Percentiles rank a stretch among this genome's conserved stretches.
Conservation (phyloP, 2,329 filamentous ascomycete genomes). For the Leptographium radiaticola region DNA sequence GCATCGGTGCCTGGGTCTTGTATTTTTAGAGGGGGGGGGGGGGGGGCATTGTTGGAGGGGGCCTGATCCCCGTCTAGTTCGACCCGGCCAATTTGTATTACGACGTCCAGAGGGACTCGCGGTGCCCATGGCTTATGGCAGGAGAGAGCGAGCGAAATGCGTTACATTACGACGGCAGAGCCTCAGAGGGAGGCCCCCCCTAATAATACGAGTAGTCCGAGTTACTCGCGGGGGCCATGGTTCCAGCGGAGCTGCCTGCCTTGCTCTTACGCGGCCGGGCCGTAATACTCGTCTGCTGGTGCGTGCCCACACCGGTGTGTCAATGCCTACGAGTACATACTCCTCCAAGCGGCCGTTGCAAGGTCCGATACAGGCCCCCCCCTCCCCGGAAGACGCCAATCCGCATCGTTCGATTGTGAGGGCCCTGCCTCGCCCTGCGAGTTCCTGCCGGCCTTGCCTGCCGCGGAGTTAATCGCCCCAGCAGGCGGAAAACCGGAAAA, state of each 20-base stretch:
- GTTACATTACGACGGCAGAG: not conserved
- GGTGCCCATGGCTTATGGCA: too few species aligned
- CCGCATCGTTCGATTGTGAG: conserved; percentile 11
- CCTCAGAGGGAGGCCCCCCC: not conserved
- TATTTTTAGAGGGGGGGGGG: too few species aligned
- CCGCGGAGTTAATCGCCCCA: not conserved
- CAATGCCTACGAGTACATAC: too few species aligned
- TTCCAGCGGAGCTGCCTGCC: not conserved
- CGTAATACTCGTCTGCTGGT: too few species aligned
- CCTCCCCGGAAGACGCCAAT: conserved; percentile 5
- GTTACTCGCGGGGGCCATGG: too few species aligned
- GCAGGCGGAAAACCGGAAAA: not conserved
- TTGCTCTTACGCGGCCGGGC: too few species aligned
- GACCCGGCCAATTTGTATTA: too few species aligned
- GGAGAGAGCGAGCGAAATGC: too few species aligned
- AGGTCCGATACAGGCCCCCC: conserved; percentile 6
- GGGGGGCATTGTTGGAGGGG: too few species aligned
- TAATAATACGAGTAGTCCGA: not conserved
- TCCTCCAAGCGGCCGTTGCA: not conserved
- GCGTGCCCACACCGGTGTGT: not conserved
- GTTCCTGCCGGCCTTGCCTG: not conserved
- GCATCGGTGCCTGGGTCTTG: too few species aligned
- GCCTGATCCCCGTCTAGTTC: too few species aligned
- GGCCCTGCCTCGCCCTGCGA: not conserved
- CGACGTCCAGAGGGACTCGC: too few species aligned